Evolutionary conservation across 352 stramenopile species (phyloP).

Genomic region (Blastocystis sp.): DNA sequence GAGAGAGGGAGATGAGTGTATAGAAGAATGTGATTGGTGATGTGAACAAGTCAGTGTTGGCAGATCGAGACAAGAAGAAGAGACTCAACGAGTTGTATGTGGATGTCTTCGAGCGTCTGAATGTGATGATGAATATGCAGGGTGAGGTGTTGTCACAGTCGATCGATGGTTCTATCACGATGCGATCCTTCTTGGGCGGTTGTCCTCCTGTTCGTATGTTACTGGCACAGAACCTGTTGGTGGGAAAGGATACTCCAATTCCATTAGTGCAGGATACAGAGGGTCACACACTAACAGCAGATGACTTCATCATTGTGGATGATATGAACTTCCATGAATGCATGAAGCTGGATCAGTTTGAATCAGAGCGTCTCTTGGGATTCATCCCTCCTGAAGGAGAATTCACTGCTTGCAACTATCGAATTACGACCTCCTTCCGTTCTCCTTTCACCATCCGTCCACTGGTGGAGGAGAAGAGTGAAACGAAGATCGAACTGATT

Average conservation of each 20-base stretch:
- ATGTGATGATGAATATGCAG: slow-evolving; percentile 88
- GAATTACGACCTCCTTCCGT: slow-evolving; percentile 89
- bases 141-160: slow-evolving; percentile 91
- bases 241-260: slow-evolving; percentile 66
- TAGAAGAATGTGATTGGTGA: slow-evolving; percentile 43
- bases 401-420: slow-evolving; percentile 91
- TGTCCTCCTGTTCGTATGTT: slow-evolving; percentile 87
- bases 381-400: slow-evolving; percentile 81
- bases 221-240: slow-evolving; percentile 91
- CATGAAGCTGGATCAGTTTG: slow-evolving; percentile 89
- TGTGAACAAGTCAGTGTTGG: slow-evolving; percentile 64
- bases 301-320: slow-evolving; percentile 85
- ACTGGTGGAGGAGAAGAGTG: slow-evolving; percentile 85
- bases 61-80: slow-evolving; percentile 67
- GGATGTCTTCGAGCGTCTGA: slow-evolving; percentile 93
- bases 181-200: slow-evolving; percentile 94
- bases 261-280: slow-evolving; percentile 2
- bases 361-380: slow-evolving; percentile 76
- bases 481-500: slow-evolving; percentile 68
- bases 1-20: background rate
- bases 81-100: slow-evolving; percentile 96
- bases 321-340: slow-evolving; percentile 98
- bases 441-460: slow-evolving; percentile 92
- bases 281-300: slow-evolving; percentile 65
- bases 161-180: slow-evolving; percentile 87